Base-by-base conservation (phyloP, 2,329 filamentous ascomycete species). In the Botrytis porri region DNA sequence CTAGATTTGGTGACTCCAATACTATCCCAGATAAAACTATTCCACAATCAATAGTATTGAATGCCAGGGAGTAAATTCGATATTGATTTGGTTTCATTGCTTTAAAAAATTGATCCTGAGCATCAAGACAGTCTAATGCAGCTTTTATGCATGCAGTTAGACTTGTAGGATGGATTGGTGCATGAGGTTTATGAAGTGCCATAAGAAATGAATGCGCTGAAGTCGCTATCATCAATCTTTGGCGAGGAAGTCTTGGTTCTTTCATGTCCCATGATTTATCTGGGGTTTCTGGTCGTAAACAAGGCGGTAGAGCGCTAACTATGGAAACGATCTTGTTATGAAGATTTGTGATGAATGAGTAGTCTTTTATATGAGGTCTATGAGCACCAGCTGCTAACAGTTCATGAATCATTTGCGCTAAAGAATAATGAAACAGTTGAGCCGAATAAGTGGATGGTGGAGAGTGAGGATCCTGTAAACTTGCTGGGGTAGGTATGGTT, bases 181-280 rank as follows among this genome's bases (percentile, higher is more conserved):
- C 62, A 20, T 75, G 70, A 61, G 74, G 74, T 35, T 67, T 70
- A 61, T 75, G 74, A 25, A 74, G 51, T 25, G 73, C 73, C 43
- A 74, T 35, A 4, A 75, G 25, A 32, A 75, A 74, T 20, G 62
- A 71, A 32, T 69, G 51, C 57, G 51, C 59, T 41, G 29, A 14
- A 60, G n/a, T 41, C 54, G 74, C n/a, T 71, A 62, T 9, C 32
- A 14, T 29, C 7, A 29, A 39, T 29, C 65, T 35, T 32, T 69
- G 65, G n/a, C 35, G 65, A 69, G 32, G 29, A 54, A 69, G 32
- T 16, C 6, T n/a, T 35, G 65, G 65, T 10, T 51, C 35, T 57
- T 32, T 22, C 10, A 57, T 29, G 18, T 69, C 65, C 65, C 65
- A 69, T 20, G 65, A 69, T 20, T 12, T 22, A 69, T 69, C 65